Percentiles rank a stretch among this genome's conserved stretches.
Evolutionary conservation across 495 filamentous ascomycete genomes (phyloP).

Genomic region (Letharia lupina): DNA sequence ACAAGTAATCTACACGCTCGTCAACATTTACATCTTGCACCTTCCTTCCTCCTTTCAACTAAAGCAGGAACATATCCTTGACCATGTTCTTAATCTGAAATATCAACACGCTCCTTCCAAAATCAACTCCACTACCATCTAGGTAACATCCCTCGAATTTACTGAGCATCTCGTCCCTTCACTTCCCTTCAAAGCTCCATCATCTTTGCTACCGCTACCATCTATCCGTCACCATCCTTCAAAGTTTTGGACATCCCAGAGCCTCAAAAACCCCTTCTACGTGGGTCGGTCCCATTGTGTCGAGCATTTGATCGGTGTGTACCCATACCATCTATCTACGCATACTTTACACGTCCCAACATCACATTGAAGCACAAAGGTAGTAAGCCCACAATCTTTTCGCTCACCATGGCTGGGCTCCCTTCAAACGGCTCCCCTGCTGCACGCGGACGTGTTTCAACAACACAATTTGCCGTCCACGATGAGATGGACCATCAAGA

Average conservation of each 20-base stretch:
- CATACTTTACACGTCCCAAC: conserved; percentile 8
- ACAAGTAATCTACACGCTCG: not conserved
- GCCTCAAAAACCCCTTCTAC: conserved; percentile 7
- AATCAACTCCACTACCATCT: conserved; percentile 10
- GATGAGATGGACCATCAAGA: conserved; percentile 23
- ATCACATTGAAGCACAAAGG: conserved; percentile 5
- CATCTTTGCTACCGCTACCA: conserved; percentile 19
- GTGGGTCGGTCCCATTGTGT: conserved; percentile 9
- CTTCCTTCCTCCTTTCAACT: conserved; percentile 3
- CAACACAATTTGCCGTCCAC: conserved; percentile 27
- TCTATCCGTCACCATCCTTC: conserved; percentile 24
- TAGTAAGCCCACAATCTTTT: not conserved
- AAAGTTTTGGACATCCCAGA: conserved; percentile 23
- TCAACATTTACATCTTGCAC: conserved; percentile 6
- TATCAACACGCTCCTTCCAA: conserved; percentile 21
- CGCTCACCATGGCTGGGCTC: conserved; percentile 36
- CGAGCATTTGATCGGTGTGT: conserved; percentile 9
- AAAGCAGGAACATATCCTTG: conserved; percentile 4
- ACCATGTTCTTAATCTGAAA: conserved; percentile 10
- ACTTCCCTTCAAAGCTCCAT: conserved; percentile 15
- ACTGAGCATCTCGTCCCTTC: conserved; percentile 16
- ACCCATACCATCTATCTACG: conserved; percentile 15
- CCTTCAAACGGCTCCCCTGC: conserved; percentile 43
- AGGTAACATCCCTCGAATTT: conserved; percentile 14
- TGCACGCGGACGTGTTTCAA: conserved; percentile 33